Evolutionary conservation across 495 filamentous ascomycete species (phyloP), one percentile per base, ranked within the genome.

Genomic region (Neohortaea acidophila): DNA sequence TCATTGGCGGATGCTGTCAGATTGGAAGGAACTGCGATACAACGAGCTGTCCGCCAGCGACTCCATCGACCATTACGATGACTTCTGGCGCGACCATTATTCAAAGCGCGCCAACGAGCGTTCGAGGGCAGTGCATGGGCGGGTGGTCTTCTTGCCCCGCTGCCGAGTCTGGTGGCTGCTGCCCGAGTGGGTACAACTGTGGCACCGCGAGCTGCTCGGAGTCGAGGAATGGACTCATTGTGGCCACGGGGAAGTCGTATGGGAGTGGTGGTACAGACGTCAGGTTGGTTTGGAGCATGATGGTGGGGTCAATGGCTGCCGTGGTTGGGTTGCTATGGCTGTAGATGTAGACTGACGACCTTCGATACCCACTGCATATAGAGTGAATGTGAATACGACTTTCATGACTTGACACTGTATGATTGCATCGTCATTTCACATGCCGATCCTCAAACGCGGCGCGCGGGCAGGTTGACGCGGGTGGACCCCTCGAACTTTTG

Each of bases 111-210:
- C 26, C 47, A 12, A 18, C 41, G 3, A 34, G 21, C 6, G 39
- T 26, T 13, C 29, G 24, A 37, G 55, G 65, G 8, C 60, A 54
- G 19, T 94, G 85, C 45, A 81, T 83, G 0, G 57, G 38, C 17
- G 84, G 84, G 2, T 94, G 84, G 84, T 81, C 72, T 39, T 67
- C 65, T 27, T 94, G 85, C 39, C 72, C 70, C 0, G 72, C 70
- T 4, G 67, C 63, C 10, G 61, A 62, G 0, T 69, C 75, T 0
- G 84, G 85, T 6, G 75, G 73, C 0, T 94, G 84, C 51, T 94
- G 84, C 65, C 84, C 83, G 3, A 61, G 44, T 17, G 82, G 80
- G 14, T 87, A 73, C 54, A 57, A 42, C 4, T 92, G 84, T 59
- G 84, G 83, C 15, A 23, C 30, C 8, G 62, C 65, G 15, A 80